Conservation (phyloP, 139 green algal species). For the Chlorella sp. region DNA sequence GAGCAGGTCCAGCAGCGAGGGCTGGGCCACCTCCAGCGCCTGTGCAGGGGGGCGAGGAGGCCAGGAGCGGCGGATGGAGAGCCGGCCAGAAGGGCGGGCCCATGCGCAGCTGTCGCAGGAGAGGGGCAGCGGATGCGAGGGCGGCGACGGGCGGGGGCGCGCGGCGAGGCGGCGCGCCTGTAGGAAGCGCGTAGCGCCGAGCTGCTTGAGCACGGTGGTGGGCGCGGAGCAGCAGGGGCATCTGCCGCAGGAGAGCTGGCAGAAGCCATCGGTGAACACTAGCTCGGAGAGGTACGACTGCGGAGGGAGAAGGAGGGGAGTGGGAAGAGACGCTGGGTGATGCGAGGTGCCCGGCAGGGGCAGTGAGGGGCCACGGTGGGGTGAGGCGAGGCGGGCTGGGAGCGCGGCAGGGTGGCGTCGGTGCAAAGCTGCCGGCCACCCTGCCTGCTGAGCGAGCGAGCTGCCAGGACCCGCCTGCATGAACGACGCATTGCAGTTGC, state of each 20-base stretch:
- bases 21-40: conserved; percentile 2
- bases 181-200: conserved; percentile 31
- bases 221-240: conserved; percentile 27
- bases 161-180: conserved; percentile 13
- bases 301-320: background rate
- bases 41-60: background rate
- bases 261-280: conserved; percentile 20
- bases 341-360: too few relatives aligned
- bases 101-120: background rate
- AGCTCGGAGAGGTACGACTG: background rate
- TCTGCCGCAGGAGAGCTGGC: conserved; percentile 33
- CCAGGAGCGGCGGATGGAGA: background rate
- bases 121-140: background rate
- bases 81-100: background rate
- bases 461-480: conserved; percentile 13
- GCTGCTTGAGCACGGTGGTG: conserved; percentile 10
- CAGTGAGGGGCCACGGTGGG: too few relatives aligned
- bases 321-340: background rate
- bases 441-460: too few relatives aligned
- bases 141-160: background rate
- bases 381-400: too few relatives aligned
- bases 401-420: too few relatives aligned
- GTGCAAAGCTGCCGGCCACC: too few relatives aligned
- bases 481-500: conserved; percentile 13
- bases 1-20: conserved; percentile 20